Evolutionary conservation across 352 stramenopile species (phyloP).

Genomic region (Aphanomyces astaci): DNA sequence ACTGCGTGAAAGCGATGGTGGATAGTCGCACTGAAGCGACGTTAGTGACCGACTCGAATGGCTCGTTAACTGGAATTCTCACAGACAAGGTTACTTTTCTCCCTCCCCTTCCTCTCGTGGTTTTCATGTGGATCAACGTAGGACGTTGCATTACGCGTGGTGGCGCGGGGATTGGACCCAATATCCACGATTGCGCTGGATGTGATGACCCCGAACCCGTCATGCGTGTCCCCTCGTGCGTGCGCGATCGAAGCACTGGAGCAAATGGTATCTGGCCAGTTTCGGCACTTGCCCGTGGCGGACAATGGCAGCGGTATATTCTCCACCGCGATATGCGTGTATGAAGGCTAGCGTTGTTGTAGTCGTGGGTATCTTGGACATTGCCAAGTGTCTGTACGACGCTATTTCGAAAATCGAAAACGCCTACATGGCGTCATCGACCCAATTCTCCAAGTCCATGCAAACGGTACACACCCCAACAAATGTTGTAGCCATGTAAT

Average conservation of each 20-base stretch:
- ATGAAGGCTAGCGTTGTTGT: not conserved
- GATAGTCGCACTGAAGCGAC: conserved; percentile 88
- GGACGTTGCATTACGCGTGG: conserved; percentile 91
- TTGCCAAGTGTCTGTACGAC: conserved; percentile 98
- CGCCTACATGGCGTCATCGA: conserved; percentile 65
- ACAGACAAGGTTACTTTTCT: conserved; percentile 91
- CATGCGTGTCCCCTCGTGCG: conserved; percentile 88
- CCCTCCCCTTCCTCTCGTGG: no score
- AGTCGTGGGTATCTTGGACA: conserved; percentile 96
- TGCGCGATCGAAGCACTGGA: conserved; percentile 94
- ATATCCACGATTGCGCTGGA: conserved; percentile 66
- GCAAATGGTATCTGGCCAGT: conserved; percentile 94
- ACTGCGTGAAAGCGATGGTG: conserved; percentile 80
- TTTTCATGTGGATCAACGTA: no score
- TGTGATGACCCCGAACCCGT: conserved; percentile 94
- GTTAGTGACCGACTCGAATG: conserved; percentile 83
- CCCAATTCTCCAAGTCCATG: conserved; percentile 57
- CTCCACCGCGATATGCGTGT: not conserved
- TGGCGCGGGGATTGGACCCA: conserved; percentile 81
- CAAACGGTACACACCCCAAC: conserved; percentile 58
- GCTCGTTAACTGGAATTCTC: conserved; percentile 90
- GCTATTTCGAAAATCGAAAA: conserved; percentile 95
- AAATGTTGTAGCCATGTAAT: no score
- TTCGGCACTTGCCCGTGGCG: conserved; percentile 94
- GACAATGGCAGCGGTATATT: conserved; percentile 38